Percentiles rank a stretch among this genome's conserved stretches.
Evolutionary conservation across 78 protist species (phyloP).

Genomic region (Monocercomonoides exilis): DNA sequence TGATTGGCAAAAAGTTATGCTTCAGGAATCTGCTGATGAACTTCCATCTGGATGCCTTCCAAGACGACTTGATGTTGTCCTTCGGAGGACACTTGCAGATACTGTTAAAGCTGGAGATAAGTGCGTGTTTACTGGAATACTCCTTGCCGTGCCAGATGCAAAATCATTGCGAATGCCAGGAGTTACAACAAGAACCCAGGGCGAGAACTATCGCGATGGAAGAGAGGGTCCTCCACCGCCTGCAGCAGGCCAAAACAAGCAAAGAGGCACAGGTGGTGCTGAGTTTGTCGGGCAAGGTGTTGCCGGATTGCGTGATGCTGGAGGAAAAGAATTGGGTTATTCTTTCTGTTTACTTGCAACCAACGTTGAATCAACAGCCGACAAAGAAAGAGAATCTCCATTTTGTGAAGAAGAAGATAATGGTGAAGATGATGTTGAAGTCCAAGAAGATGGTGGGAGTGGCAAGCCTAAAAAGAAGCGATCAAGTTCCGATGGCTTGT

Average conservation of each 20-base stretch:
- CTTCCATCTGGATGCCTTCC: slow-evolving; percentile 92
- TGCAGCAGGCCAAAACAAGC: background rate
- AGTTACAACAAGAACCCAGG: background rate
- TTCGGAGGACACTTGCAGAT: background rate
- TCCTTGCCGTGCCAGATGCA: slow-evolving; percentile 92
- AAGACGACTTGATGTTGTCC: slow-evolving; percentile 43
- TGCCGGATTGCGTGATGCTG: slow-evolving; percentile 74
- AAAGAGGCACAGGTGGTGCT: slow-evolving; percentile 17
- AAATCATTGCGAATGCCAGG: slow-evolving; percentile 35
- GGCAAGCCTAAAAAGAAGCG: too few relatives aligned
- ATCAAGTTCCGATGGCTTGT: too few relatives aligned
- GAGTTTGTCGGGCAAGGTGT: slow-evolving; percentile 62
- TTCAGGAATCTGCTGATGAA: slow-evolving; percentile 69
- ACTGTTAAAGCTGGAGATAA: slow-evolving; percentile 95
- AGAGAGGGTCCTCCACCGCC: background rate
- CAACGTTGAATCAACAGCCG: slow-evolving; percentile 22
- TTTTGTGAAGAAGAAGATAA: slow-evolving; percentile 41
- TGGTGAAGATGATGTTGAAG: background rate
- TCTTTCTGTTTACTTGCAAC: slow-evolving; percentile 73
- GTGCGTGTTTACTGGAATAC: slow-evolving; percentile 71
- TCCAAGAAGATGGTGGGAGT: too few relatives aligned
- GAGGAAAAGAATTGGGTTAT: slow-evolving; percentile 86
- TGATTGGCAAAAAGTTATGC: slow-evolving; percentile 88
- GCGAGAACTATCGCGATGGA: background rate
- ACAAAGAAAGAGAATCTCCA: background rate